Evolutionary conservation across 2,329 filamentous ascomycete genomes (phyloP).

Genomic region (Hypoxylon rubiginosum): DNA sequence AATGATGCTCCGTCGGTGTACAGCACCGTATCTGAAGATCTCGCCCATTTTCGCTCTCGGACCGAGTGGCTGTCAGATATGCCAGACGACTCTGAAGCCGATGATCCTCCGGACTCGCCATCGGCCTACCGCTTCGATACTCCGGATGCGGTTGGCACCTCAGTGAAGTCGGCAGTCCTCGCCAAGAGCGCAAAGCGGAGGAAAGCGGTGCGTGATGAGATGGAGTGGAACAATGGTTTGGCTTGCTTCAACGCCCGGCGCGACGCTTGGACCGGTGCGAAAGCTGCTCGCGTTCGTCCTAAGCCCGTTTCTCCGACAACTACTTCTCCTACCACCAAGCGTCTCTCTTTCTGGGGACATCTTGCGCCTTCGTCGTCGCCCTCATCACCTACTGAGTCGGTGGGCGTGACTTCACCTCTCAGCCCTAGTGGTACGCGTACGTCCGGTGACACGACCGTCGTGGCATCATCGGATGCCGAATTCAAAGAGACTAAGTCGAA

Average conservation of each 20-base stretch:
- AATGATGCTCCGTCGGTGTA: constrained; percentile 59
- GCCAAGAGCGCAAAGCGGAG: constrained; percentile 69
- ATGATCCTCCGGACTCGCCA: constrained; percentile 56
- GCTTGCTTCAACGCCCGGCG: constrained; percentile 82
- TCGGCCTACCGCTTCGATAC: constrained; percentile 67
- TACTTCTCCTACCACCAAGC: constrained; percentile 59
- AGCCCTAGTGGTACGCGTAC: constrained; percentile 50
- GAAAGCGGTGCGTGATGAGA: constrained; percentile 72
- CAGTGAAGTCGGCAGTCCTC: constrained; percentile 58
- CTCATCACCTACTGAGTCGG: constrained; percentile 46
- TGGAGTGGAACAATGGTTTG: constrained; percentile 84
- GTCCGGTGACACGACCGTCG: constrained; percentile 53
- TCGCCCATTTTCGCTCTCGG: constrained; percentile 63
- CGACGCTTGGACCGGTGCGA: constrained; percentile 88
- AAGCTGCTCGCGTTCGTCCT: constrained; percentile 66
- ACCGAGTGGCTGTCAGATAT: constrained; percentile 71
- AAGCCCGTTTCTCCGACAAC: constrained; percentile 56
- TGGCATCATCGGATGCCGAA: constrained; percentile 59
- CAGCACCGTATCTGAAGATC: constrained; percentile 65
- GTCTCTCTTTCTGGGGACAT: constrained; percentile 63
- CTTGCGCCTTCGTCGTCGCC: constrained; percentile 60
- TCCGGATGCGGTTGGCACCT: constrained; percentile 61
- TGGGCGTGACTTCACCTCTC: constrained; percentile 39
- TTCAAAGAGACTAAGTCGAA: constrained; percentile 56
- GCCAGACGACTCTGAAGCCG: constrained; percentile 65